Base-by-base conservation (phyloP, 2,329 filamentous ascomycete genomes). In the Epicoccum nigrum region DNA sequence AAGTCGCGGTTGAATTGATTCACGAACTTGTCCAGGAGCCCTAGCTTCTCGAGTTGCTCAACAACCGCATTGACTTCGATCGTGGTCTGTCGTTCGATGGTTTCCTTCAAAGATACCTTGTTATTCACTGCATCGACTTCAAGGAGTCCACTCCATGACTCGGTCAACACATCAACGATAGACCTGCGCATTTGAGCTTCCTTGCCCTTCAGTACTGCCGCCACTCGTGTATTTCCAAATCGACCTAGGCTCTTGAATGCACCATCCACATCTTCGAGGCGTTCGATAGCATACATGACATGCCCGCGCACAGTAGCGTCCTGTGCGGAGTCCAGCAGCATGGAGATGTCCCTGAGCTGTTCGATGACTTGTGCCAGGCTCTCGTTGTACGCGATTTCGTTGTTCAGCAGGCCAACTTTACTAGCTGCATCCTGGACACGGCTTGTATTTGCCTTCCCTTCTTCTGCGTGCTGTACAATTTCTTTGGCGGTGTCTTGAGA, bases 401-500 rank as follows among this genome's bases (percentile, higher is more conserved):
- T 79, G 57, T 83, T 76, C 30, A 87, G 72, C 39, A 86, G 72
- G 21, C 73, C 70, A 42, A 83, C 78, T 62, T 86, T 85, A 47
- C 74, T 77, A 21, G 73, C 73, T 9, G 81, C 77, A 69, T 86
- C 84, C 31, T 89, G 83, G 0, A 88, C 86, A 51, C 84, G 77
- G 40, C 82, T 81, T 39, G 88, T 79, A 19, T 90, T 77, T 33
- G 79, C 77, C 54, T 85, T 84, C 11, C 87, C 85, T 21, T 81
- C 83, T 65, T 93, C 88, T 44, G 92, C 87, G 64, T 91, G 84
- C 35, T 86, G 83, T 4, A 93, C 83, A 51, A 97, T 95, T 51
- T 92, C 86, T 65, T 86, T 86, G 17, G 93, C 92, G 28, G 92
- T 86, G 13, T 84, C 82, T 64, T 90, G 87, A 19, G 91, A 93